Conservation (phyloP, 1,284 basidiomycete species). For the Rhodotorula sp. region DNA sequence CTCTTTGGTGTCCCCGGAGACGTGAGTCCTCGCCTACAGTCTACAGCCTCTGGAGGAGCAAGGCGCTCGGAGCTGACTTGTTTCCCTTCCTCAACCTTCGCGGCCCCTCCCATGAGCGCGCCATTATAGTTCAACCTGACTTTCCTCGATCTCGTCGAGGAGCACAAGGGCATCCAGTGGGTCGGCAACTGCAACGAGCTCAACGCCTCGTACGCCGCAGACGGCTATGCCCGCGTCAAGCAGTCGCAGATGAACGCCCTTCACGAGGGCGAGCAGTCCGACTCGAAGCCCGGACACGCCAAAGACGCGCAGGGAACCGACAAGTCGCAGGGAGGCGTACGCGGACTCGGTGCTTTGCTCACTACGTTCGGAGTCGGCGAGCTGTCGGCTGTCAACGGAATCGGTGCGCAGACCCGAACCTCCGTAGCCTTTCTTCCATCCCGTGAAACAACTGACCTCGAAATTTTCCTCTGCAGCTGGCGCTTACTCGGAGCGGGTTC, state of each 20-base stretch:
- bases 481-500: slow-evolving; percentile 73
- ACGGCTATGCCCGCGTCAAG: slow-evolving; percentile 88
- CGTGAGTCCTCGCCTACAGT: neutral
- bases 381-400: slow-evolving; percentile 75
- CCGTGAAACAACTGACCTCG: no score
- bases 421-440: no score
- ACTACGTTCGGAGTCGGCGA: slow-evolving; percentile 87
- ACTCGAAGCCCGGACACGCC: neutral
- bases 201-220: slow-evolving; percentile 73
- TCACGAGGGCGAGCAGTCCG: slow-evolving; percentile 3
- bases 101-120: neutral
- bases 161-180: slow-evolving; percentile 76
- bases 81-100: neutral
- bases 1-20: slow-evolving; percentile 43
- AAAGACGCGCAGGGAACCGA: slow-evolving; percentile 1
- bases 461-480: slow-evolving; percentile 16
- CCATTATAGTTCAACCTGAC: slow-evolving; percentile 68
- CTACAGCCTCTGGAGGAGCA: neutral
- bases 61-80: neutral
- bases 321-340: slow-evolving; percentile 39
- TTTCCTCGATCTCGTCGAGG: slow-evolving; percentile 67
- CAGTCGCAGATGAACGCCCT: slow-evolving; percentile 47
- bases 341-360: slow-evolving; percentile 37
- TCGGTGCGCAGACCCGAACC: slow-evolving; percentile 57
- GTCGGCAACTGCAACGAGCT: slow-evolving; percentile 67